Percentiles rank a stretch among this genome's conserved stretches.
Evolutionary conservation across 805 yeast genomes (phyloP).

Genomic region (Clavispora vitiphila): DNA sequence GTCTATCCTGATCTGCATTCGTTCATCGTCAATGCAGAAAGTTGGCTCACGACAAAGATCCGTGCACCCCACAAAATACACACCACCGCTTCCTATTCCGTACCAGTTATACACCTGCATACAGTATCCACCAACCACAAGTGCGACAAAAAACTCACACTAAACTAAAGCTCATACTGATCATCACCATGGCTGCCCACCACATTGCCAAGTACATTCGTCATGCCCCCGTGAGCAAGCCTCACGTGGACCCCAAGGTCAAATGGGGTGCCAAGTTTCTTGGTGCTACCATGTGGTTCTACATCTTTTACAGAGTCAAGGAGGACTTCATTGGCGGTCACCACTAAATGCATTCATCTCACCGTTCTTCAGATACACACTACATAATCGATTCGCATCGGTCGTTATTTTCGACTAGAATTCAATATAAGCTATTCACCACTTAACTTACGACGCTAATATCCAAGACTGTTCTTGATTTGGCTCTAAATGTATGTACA

Average conservation of each 20-base stretch:
- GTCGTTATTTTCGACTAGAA: not conserved
- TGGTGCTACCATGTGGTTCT: constrained; percentile 88
- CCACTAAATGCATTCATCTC: constrained; percentile 7
- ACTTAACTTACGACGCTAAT: not conserved
- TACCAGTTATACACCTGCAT: constrained; percentile 3
- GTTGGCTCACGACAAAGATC: no score
- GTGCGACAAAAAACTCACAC: constrained; percentile 5
- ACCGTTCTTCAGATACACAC: not conserved
- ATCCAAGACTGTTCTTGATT: not conserved
- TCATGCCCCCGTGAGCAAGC: constrained; percentile 62
- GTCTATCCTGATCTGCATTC: no score
- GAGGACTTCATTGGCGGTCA: constrained; percentile 42
- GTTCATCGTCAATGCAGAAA: no score
- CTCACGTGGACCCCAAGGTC: constrained; percentile 57
- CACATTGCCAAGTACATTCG: constrained; percentile 38
- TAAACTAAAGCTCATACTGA: not conserved
- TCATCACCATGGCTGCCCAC: constrained; percentile 36
- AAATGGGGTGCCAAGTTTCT: constrained; percentile 58
- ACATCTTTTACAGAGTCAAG: constrained; percentile 76
- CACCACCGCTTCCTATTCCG: no score
- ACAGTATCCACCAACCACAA: constrained; percentile 11
- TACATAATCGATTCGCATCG: not conserved
- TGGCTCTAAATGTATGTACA: not conserved
- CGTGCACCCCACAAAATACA: not conserved
- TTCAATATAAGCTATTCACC: not conserved